These are phyloP conservation scores for Incumbomyces lentus DNA, from an alignment of 2,329 filamentous ascomycete genomes.

Conservation along the genomic window DNA sequence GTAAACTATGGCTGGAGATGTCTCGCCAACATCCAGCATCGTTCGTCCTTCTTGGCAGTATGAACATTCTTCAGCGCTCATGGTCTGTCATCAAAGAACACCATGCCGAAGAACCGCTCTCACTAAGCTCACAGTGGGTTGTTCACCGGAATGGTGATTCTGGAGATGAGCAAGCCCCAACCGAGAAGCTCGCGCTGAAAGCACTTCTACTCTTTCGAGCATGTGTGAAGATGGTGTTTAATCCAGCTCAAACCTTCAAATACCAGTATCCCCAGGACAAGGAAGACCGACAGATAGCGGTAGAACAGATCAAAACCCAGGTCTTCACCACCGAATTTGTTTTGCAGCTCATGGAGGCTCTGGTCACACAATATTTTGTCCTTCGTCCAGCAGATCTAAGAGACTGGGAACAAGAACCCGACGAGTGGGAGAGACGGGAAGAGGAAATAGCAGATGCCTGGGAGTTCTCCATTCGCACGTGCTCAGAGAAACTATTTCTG, in stretches of 20 bases:
- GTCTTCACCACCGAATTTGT: constrained; percentile 70
- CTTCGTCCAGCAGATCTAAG: constrained; percentile 77
- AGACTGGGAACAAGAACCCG: constrained; percentile 87
- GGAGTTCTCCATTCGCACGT: constrained; percentile 86
- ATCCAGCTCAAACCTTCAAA: constrained; percentile 70
- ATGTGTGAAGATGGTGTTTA: constrained; percentile 77
- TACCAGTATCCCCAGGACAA: constrained; percentile 67
- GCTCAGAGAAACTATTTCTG: constrained; percentile 86
- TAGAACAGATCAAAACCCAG: constrained; percentile 57
- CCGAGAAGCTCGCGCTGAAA: constrained; percentile 72
- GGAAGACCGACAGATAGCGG: constrained; percentile 62
- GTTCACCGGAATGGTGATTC: constrained; percentile 35
- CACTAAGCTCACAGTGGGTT: constrained; percentile 26
- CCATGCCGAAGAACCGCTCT: constrained; percentile 14
- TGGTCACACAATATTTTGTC: constrained; percentile 80
- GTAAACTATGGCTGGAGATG: constrained; percentile 87
- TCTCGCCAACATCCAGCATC: constrained; percentile 66
- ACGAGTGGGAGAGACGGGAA: constrained; percentile 90
- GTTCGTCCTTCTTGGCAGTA: constrained; percentile 69
- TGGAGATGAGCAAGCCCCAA: constrained; percentile 44
- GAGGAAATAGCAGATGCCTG: constrained; percentile 75
- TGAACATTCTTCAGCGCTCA: constrained; percentile 69
- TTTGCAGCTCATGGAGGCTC: constrained; percentile 67
- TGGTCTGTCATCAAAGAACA: constrained; percentile 65
- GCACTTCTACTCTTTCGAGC: constrained; percentile 72